These are phyloP conservation scores for Solanum chacoense DNA, from an alignment of 305 asterid genomes.

Conservation along the genomic window DNA sequence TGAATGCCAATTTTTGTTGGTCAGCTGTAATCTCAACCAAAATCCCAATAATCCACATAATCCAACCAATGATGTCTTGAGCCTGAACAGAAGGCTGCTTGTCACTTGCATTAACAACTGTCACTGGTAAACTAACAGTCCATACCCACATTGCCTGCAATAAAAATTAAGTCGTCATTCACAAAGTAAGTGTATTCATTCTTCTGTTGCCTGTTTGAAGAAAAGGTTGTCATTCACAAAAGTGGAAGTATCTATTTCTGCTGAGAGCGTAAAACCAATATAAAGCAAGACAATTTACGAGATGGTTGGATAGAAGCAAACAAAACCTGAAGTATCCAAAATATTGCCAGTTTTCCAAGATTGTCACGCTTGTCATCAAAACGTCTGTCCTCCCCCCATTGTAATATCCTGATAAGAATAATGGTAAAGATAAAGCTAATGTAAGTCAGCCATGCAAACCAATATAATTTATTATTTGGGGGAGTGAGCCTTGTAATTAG, in stretches of 20 bases:
- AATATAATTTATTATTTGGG: neutral
- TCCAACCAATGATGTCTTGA: slow-evolving; percentile 71
- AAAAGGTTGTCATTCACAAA: neutral
- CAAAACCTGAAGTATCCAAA: slow-evolving; percentile 80
- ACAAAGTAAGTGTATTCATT: neutral
- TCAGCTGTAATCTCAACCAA: slow-evolving; percentile 73
- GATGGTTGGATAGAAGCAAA: neutral
- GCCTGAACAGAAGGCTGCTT: slow-evolving; percentile 53
- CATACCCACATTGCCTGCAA: slow-evolving; percentile 94
- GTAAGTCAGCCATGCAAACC: neutral
- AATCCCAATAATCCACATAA: slow-evolving; percentile 62
- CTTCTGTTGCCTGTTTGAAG: slow-evolving; percentile 38
- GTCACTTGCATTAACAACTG: slow-evolving; percentile 70
- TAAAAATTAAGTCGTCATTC: neutral
- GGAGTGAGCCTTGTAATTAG: neutral
- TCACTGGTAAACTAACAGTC: slow-evolving; percentile 92
- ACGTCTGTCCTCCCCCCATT: slow-evolving; percentile 95
- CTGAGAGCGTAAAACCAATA: neutral
- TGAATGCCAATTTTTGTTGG: slow-evolving; percentile 69
- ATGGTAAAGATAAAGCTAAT: neutral
- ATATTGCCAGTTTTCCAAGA: slow-evolving; percentile 62
- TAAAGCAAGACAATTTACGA: neutral
- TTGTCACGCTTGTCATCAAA: slow-evolving; percentile 76
- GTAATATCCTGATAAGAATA: slow-evolving; percentile 45
- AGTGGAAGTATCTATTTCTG: neutral